Conservation (phyloP, 148 eudicot species). For the Diospyros lotus region DNA sequence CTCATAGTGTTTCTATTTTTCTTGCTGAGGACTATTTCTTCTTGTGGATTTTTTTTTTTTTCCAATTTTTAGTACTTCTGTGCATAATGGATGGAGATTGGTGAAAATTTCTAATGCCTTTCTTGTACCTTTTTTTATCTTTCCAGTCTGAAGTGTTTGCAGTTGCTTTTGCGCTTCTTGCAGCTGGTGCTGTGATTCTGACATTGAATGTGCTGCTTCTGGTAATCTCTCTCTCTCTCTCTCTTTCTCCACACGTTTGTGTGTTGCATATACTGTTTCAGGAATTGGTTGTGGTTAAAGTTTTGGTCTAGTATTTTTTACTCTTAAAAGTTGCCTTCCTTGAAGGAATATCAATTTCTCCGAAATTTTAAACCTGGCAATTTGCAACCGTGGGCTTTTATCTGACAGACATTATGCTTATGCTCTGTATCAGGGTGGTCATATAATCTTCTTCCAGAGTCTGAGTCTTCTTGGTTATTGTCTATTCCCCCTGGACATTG, state of each 20-base stretch:
- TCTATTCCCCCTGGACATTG: conserved; percentile 83
- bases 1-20: not conserved
- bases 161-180: conserved; percentile 96
- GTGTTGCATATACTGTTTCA: not conserved
- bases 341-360: not conserved
- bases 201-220: conserved; percentile 88
- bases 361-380: not conserved
- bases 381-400: not conserved
- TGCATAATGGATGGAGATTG: not conserved
- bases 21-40: not conserved
- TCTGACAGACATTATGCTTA: not conserved
- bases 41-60: not conserved
- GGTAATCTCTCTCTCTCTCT: conserved; percentile 50
- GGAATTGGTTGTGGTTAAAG: not conserved
- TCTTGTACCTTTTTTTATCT: conserved; percentile 11
- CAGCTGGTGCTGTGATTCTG: conserved; percentile 93
- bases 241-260: conserved; percentile 4
- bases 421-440: conserved; percentile 64
- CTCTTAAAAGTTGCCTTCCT: too few relatives aligned
- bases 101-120: conserved; percentile 2
- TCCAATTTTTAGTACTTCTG: not conserved
- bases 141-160: conserved; percentile 97
- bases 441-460: conserved; percentile 98
- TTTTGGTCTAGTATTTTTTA: not conserved
- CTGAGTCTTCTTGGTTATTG: conserved; percentile 94